Evolutionary conservation across 139 green algal genomes (phyloP), one percentile per base, ranked within the genome.

Genomic region (Yamagishiella unicocca): DNA sequence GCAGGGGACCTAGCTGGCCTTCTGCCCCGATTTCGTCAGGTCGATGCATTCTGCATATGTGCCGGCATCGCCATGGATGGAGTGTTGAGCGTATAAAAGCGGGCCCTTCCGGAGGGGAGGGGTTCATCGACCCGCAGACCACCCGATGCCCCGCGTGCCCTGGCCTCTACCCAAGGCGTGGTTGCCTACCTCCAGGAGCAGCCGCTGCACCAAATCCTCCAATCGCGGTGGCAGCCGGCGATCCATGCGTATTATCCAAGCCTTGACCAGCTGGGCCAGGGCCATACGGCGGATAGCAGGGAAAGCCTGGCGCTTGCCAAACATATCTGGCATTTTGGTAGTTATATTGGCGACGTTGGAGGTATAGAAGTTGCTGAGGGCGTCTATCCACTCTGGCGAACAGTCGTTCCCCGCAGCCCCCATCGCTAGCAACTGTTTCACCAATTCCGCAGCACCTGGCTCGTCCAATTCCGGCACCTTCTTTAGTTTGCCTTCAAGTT

Each of bases 261-360:
- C 43, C 80, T 67, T 77, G 4, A 86, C 80, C 21, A 86, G 25
- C 62, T 86, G 80, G 21, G 61, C 80, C 43, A 86, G 22, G 19
- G 67, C 80, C 80, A 77, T 68, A 24, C 80, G 43, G 9, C 80
- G 80, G 14, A 86, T 9, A 7, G n/a, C 64, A 1, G 80, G 80
- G 45, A 86, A 86, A 0, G 80, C 62, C 80, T 86, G 80, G 0
- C 61, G 62, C 24, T 31, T 53, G 0, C 61, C 80, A 0, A 86
- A 53, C 40, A 86, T 66, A 12, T 86, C 62, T 12, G 80, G 80
- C 4, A 21, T 29, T 21, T 22, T 68, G 0, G 19, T 77, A 19
- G 80, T 86, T 6, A 77, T 50, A 53, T 86, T 86, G 2, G 64
- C 80, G 2, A 77, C 62, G 19, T 86, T 40, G 5, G 64, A 21